Base-by-base conservation (phyloP, 345 rosid genomes). In the Salix exigua region DNA sequence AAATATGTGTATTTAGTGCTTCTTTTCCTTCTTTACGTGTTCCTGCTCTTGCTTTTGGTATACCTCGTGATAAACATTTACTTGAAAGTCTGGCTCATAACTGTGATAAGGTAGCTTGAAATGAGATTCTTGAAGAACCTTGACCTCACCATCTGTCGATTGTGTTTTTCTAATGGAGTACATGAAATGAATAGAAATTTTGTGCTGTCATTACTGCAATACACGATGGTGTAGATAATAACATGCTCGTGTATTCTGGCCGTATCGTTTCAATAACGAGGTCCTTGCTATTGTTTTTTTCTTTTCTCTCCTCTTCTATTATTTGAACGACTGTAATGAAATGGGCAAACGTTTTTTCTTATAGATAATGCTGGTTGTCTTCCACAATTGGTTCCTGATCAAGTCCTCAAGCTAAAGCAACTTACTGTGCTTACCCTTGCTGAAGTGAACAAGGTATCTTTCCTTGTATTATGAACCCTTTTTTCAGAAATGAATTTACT, bases 381-480 rank as follows among this genome's bases (percentile, higher is more conserved):
- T 75, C 97, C 93, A 2, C 88, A 77, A 28, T 74, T 96, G 87
- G 77, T 75, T 80, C 90, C 97, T 80, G 94, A 88, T 66, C 99
- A 96, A 87, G 83, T 89, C 80, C 92, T 91, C 31, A 96, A 96
- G 89, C 85, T 92, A 62, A 96, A 91, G 84, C 98, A 94, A 84
- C 97, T 96, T 38, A 93, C 99, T 71, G 91, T 96, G 58, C 99
- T 96, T 75, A 89, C 97, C 58, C 91, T 92, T 58, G 98, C 98
- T 19, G 98, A 91, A 86, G 87, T 91, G 30, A 89, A 87, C 77
- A 93, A 96, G 98, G 99, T 96, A 70, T 73, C 0, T 6, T 72
- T 67, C 7, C 26, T 53, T 44, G 30, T 38, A n/a, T 28, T 31
- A 16, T 23, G 23, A 66, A 46, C 53, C 63, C 40, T 42, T 23